A percentile compares a stretch with the other conserved stretches of the same genome.
Conservation (phyloP, 2,329 filamentous ascomycete genomes). For the Aspergillus neoniger region DNA sequence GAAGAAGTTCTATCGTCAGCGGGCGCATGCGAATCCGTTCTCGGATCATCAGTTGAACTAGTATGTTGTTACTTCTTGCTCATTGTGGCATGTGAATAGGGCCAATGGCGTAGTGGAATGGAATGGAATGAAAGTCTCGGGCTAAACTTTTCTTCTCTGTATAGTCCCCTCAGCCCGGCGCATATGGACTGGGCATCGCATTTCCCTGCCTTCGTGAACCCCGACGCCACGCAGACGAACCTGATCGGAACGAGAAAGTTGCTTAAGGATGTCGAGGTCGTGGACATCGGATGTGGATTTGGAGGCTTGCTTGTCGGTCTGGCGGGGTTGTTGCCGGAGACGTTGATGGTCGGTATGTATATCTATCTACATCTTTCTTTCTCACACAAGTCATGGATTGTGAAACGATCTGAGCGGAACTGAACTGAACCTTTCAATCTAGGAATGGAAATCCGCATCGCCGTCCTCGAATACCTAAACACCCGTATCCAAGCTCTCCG, state of each 20-base stretch:
- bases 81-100: background rate
- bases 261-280: constrained; percentile 77
- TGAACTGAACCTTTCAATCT: background rate
- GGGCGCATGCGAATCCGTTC: constrained; percentile 97
- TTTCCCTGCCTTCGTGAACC: constrained; percentile 71
- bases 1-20: constrained; percentile 95
- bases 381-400: too few relatives aligned
- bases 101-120: background rate
- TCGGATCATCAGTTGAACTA: constrained; percentile 89
- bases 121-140: too few relatives aligned
- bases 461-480: constrained; percentile 87
- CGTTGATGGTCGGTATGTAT: constrained; percentile 72
- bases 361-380: background rate
- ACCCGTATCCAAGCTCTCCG: constrained; percentile 83
- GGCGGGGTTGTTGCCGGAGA: constrained; percentile 76
- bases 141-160: background rate
- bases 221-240: constrained; percentile 36
- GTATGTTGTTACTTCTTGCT: constrained; percentile 55
- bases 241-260: constrained; percentile 45
- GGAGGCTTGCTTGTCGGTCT: constrained; percentile 87
- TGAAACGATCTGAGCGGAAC: background rate
- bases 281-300: constrained; percentile 96
- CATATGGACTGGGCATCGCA: constrained; percentile 90
- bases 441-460: constrained; percentile 90
- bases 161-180: constrained; percentile 73